These are phyloP conservation scores for Fereydounia khargensis DNA, from an alignment of 1,284 basidiomycete genomes.

Conservation along the genomic window DNA sequence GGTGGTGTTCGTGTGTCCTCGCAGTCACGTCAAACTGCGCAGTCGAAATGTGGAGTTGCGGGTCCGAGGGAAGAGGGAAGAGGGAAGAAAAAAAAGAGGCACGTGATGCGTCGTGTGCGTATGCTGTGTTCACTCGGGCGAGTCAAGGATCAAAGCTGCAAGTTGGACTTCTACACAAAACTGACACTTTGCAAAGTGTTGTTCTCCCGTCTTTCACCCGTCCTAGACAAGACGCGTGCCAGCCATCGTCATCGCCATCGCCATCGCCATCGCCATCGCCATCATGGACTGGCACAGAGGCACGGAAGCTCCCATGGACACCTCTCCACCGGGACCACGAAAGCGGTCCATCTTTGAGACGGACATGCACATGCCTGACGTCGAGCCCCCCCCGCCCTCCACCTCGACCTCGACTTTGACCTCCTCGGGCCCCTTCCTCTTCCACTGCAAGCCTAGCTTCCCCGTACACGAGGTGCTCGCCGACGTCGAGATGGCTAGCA, in stretches of 20 bases:
- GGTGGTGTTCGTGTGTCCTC: conserved; percentile 1
- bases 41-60: background rate
- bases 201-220: no score
- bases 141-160: no score
- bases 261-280: background rate
- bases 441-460: background rate
- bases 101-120: conserved; percentile 6
- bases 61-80: background rate
- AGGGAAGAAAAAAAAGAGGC: conserved; percentile 19
- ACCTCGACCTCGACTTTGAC: background rate
- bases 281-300: conserved; percentile 33
- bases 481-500: conserved; percentile 37
- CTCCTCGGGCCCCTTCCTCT: background rate
- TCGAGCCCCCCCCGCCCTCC: background rate
- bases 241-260: background rate
- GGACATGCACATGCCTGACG: background rate
- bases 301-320: conserved; percentile 47
- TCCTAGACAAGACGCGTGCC: no score
- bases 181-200: no score
- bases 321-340: conserved; percentile 29
- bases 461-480: conserved; percentile 9
- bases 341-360: conserved; percentile 9
- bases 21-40: background rate
- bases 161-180: no score
- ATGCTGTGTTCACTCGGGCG: conserved; percentile 2